Conservation (phyloP, 768 basidiomycete species). For the Phaeotremella fagi region DNA sequence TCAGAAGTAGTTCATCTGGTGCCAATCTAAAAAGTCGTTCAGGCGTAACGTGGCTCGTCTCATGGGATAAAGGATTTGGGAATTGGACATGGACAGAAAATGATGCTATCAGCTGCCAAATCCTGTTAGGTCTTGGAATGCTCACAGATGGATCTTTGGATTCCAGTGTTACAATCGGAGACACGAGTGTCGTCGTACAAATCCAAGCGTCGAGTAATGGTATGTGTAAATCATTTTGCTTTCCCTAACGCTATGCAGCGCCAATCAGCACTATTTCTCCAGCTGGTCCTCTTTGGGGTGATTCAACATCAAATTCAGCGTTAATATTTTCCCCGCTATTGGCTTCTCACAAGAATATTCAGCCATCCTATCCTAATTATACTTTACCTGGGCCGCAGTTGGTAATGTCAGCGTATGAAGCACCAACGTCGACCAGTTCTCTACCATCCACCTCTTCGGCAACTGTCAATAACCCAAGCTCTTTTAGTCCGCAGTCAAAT, state of each 20-base stretch:
- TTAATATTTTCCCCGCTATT: constrained; percentile 45
- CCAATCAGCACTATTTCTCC: constrained; percentile 28
- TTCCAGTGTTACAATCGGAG: constrained; percentile 1
- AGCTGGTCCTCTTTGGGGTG: constrained; percentile 32
- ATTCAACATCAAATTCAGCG: constrained; percentile 39
- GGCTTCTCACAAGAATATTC: constrained; percentile 7
- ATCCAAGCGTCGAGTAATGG: constrained; percentile 29
- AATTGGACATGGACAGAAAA: constrained; percentile 38
- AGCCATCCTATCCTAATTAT: constrained; percentile 48
- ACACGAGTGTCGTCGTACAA: constrained; percentile 28
- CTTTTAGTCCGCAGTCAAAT: constrained; percentile 8
- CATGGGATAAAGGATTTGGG: constrained; percentile 39
- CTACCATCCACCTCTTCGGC: not conserved
- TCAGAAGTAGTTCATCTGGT: not conserved
- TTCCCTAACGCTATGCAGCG: constrained; percentile 12
- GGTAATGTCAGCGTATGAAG: not conserved
- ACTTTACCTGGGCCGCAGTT: constrained; percentile 39
- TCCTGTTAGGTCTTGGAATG: constrained; percentile 20
- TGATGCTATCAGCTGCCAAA: constrained; percentile 5
- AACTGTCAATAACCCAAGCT: constrained; percentile 6
- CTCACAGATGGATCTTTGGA: constrained; percentile 11
- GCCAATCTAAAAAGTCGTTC: constrained; percentile 18
- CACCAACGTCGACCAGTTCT: not conserved
- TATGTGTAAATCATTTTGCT: constrained; percentile 12
- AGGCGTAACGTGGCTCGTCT: constrained; percentile 22